Evolutionary conservation across 768 basidiomycete species (phyloP).

Genomic region (Trametopsis cervina): DNA sequence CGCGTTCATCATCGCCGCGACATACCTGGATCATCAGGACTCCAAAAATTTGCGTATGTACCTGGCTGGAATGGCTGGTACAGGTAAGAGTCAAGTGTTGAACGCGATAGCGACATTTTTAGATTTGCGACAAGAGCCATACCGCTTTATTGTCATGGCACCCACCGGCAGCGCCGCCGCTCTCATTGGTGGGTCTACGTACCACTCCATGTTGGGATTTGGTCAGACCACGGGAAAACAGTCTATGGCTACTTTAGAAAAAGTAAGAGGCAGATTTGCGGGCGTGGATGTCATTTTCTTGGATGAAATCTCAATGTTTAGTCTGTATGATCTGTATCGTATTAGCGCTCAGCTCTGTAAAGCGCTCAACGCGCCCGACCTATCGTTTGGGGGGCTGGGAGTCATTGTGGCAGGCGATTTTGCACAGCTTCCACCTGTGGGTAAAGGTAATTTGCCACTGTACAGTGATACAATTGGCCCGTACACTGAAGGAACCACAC

Average conservation of each 20-base stretch:
- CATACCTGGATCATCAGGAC: not conserved
- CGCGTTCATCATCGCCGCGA: slow-evolving; percentile 1
- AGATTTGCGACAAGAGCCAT: slow-evolving; percentile 2
- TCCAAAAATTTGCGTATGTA: slow-evolving; percentile 12
- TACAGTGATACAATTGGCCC: too few relatives aligned
- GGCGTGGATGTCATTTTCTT: slow-evolving; percentile 31
- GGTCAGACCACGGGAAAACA: not conserved
- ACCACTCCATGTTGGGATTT: slow-evolving; percentile 15
- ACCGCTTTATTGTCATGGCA: slow-evolving; percentile 11
- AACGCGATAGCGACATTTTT: slow-evolving; percentile 12
- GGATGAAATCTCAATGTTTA: too few relatives aligned
- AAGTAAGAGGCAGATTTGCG: slow-evolving; percentile 2
- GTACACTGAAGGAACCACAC: not conserved
- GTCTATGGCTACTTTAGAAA: slow-evolving; percentile 1
- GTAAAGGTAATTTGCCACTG: slow-evolving; percentile 1
- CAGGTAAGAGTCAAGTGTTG: too few relatives aligned
- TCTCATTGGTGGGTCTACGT: too few relatives aligned
- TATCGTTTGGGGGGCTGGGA: slow-evolving; percentile 31
- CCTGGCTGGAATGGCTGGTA: too few relatives aligned
- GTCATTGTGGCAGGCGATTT: slow-evolving; percentile 40
- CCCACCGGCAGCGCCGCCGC: slow-evolving; percentile 17
- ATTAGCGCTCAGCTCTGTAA: slow-evolving; percentile 19
- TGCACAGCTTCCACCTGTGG: slow-evolving; percentile 32
- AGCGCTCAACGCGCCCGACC: slow-evolving; percentile 11
- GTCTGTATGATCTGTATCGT: slow-evolving; percentile 21